phyloP scores from a whole-genome alignment of 2,329 filamentous ascomycete genomes.

The Pyricularia grisea region DNA sequence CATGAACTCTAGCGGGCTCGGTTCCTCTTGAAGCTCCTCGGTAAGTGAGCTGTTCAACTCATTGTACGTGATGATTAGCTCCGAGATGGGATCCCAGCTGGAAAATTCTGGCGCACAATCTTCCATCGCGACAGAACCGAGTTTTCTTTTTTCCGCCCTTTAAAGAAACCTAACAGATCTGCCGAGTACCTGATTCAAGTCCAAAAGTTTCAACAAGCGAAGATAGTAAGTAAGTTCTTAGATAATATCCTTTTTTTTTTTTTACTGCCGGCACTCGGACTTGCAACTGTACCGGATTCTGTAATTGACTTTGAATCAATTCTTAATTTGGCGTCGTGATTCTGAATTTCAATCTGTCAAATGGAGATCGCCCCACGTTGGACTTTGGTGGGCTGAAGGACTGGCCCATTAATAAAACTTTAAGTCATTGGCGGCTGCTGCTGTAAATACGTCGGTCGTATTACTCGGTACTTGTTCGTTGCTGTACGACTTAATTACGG shows the following conservation, averaged over 20 bases:
- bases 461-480: too few species aligned
- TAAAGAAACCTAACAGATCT: background rate
- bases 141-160: background rate
- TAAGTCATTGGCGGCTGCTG: too few species aligned
- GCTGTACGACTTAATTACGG: too few species aligned
- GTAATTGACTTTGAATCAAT: background rate
- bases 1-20: slow-evolving; percentile 72
- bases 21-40: slow-evolving; percentile 53
- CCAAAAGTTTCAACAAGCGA: background rate
- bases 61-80: slow-evolving; percentile 60
- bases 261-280: background rate
- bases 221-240: background rate
- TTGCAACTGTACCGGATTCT: background rate
- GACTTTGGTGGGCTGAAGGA: background rate
- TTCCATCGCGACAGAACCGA: background rate
- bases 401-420: too few species aligned
- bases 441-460: too few species aligned
- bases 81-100: slow-evolving; percentile 29
- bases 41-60: slow-evolving; percentile 57
- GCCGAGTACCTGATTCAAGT: background rate
- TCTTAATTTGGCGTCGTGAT: background rate
- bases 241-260: background rate
- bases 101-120: background rate
- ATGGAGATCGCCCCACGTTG: background rate
- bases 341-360: background rate